Evolutionary conservation across 2,329 filamentous ascomycete genomes (phyloP), one percentile per base, ranked within the genome.

Genomic region (Metarhizium album): DNA sequence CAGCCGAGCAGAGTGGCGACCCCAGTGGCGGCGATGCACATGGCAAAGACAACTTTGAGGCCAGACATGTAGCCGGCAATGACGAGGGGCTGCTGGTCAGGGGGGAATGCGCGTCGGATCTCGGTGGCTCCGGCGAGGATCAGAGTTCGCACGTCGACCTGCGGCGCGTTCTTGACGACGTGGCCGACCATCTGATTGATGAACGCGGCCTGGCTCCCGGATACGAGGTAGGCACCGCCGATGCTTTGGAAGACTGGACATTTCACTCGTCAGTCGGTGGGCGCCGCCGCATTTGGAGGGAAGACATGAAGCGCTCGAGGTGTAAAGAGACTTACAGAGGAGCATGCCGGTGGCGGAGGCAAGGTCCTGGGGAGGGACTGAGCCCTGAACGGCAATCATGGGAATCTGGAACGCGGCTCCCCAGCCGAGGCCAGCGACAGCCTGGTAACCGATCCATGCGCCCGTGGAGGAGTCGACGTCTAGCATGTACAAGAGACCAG

Each of bases 51-150:
- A 7, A 84, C 80, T 60, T 83, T 81, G 57, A 84, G 78, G 0
- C 79, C 78, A 49, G 77, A 66, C 57, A 78, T 85, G 67, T 87
- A 87, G 0, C 79, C 80, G 0, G 64, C 55, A 24, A 85, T 70
- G 40, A 87, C 80, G 0, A 71, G 68, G 0, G 67, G 59, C 2
- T 84, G 67, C 52, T 70, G 72, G n/a, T 75, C 61, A 0, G 59
- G 51, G 0, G 71, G 60, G 55, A 86, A 79, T 2, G 65, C 66
- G 4, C 60, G 53, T 56, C 79, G 74, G 37, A 88, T 70, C 55
- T 79, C 73, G 0, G 81, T 84, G 3, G 74, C 73, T 16, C 74
- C 74, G 0, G 70, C 70, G 2, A 66, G 57, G 33, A 74, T 62
- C 3, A 76, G 66, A 0, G 57, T 55, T 5, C 50, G 55, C 9